phyloP scores from a whole-genome alignment of 164 flowering plant genomes.

The Magnolia sinica region DNA sequence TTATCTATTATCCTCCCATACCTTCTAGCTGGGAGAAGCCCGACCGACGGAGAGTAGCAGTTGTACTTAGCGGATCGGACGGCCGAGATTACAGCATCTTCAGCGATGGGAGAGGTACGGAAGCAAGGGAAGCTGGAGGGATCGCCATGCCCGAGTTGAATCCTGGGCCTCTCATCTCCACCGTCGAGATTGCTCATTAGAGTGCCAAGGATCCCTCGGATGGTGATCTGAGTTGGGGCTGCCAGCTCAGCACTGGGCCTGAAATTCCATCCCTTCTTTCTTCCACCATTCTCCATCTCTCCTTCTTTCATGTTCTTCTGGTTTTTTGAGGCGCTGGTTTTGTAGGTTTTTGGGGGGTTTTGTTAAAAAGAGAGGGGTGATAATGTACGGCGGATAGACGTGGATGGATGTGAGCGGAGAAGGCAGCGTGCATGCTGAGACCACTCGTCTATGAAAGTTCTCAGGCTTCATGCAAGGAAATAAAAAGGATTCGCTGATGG shows the following conservation, averaged over 20 bases:
- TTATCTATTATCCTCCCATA: not conserved
- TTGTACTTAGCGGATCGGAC: slow-evolving; percentile 29
- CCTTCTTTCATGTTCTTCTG: slow-evolving; percentile 1
- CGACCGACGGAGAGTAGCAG: slow-evolving; percentile 21
- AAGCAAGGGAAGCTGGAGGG: slow-evolving; percentile 42
- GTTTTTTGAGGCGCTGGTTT: not conserved
- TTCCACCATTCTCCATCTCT: slow-evolving; percentile 33
- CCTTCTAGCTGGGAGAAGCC: slow-evolving; percentile 25
- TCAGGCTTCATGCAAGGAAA: not conserved
- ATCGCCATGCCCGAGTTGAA: slow-evolving; percentile 65
- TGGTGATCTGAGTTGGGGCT: slow-evolving; percentile 19
- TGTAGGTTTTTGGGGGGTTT: not conserved
- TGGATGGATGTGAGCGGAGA: not conserved
- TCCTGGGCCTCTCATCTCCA: slow-evolving; percentile 24
- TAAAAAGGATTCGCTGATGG: not conserved
- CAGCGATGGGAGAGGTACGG: slow-evolving; percentile 24
- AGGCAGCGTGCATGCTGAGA: not conserved
- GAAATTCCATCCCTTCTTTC: slow-evolving; percentile 35
- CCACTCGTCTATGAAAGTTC: not conserved
- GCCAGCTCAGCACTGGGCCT: slow-evolving; percentile 19
- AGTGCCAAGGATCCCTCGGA: slow-evolving; percentile 35
- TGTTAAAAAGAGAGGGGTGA: not conserved
- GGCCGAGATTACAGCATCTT: slow-evolving; percentile 34
- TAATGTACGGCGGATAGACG: not conserved
- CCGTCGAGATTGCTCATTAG: slow-evolving; percentile 21